Evolutionary conservation across 306 rosid species (phyloP), one percentile per base, ranked within the genome.

Genomic region (Dryas drummondii): DNA sequence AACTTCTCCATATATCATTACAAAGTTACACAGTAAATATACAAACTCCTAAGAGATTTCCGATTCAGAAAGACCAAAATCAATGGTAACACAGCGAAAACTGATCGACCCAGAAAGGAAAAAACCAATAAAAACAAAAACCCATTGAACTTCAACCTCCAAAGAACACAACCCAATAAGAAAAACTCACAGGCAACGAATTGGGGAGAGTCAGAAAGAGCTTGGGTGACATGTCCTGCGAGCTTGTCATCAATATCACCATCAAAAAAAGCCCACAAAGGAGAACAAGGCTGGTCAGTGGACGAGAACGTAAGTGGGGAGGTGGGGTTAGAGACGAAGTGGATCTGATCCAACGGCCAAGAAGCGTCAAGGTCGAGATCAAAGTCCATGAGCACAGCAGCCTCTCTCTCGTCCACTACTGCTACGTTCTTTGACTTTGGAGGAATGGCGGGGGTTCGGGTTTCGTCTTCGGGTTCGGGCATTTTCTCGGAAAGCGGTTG

Each of bases 291-390:
- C 70, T 83, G 94, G 46, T 90, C 94, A 69, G 89, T 65, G 68
- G 82, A 16, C 17, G 88, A 63, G 77, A 88, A 74, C 19, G 83
- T 53, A 59, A 83, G 54, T 37, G 98, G 94, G n/a, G 98, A 88
- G 75, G 80, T 73, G 58, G 94, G 86, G 6, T 87, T 75, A 6
- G 93, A 74, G n/a, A 70, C 46, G 41, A 93, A 89, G 17, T 87
- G 73, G 69, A 85, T 79, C 82, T 85, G 91, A 83, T 91, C 90
- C 77, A 82, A 82, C 4, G 96, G 88, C 97, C 98, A 94, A 12
- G 89, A 75, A 53, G 51, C 70, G 68, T 86, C 96, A 37, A 89
- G 42, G 70, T 91, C 97, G 61, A 93, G 79, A 78, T 91, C 97
- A 71, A 88, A 88, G 71, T 94, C 97, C 98, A 94, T 91, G 56